These are phyloP conservation scores for Penicillium sp. DNA, from an alignment of 2,329 filamentous ascomycete species.

Conservation along the genomic window DNA sequence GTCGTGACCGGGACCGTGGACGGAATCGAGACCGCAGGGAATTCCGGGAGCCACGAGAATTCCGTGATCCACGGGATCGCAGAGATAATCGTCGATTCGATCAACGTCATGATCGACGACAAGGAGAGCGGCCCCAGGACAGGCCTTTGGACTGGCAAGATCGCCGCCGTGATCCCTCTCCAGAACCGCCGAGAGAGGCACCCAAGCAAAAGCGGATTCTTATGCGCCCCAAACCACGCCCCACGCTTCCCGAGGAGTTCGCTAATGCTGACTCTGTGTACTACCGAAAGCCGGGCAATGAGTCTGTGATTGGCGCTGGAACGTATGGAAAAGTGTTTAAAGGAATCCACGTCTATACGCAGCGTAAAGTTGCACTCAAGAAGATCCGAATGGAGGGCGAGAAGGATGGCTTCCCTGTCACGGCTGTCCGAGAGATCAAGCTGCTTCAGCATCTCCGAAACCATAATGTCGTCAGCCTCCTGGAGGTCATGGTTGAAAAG, in stretches of 20 bases:
- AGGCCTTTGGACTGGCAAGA: constrained; percentile 32
- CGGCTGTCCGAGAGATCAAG: constrained; percentile 91
- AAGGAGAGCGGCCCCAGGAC: constrained; percentile 21
- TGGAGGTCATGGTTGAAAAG: constrained; percentile 98
- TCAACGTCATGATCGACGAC: constrained; percentile 32
- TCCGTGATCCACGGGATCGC: constrained; percentile 27
- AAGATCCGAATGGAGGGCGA: constrained; percentile 99
- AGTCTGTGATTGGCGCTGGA: constrained; percentile 88
- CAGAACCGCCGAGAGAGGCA: constrained; percentile 28
- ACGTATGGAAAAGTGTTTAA: constrained; percentile 97
- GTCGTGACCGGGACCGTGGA: constrained; percentile 38
- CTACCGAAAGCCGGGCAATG: constrained; percentile 90
- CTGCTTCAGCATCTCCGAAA: constrained; percentile 87
- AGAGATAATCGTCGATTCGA: constrained; percentile 38
- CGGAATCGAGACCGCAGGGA: constrained; percentile 32
- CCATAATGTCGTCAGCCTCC: constrained; percentile 72
- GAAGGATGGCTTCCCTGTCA: constrained; percentile 97
- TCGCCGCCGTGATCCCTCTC: constrained; percentile 43
- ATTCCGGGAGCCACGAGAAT: constrained; percentile 24
- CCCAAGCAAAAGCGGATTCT: constrained; percentile 58
- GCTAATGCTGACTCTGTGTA: constrained; percentile 79
- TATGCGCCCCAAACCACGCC: constrained; percentile 62
- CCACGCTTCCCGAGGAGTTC: constrained; percentile 62
- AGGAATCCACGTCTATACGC: constrained; percentile 67
- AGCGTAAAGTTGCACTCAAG: constrained; percentile 77